Conservation (phyloP, 2,329 filamentous ascomycete genomes). For the Colletotrichum sansevieriae region DNA sequence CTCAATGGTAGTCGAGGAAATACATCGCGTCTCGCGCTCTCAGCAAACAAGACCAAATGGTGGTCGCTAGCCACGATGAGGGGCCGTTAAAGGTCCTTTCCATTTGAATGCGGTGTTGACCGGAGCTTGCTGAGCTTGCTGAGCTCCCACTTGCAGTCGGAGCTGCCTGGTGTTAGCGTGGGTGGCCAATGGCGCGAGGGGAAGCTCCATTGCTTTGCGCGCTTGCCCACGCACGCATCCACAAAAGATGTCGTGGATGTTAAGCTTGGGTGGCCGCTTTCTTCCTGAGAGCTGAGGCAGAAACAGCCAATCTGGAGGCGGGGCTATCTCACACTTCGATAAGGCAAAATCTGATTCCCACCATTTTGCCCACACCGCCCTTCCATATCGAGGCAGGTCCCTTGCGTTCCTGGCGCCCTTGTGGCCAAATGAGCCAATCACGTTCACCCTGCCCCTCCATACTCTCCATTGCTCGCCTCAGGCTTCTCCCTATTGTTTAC, state of each 20-base stretch:
- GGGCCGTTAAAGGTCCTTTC: background rate
- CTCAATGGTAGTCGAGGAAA: conserved; percentile 1
- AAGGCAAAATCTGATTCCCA: conserved; percentile 25
- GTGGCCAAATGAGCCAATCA: conserved; percentile 17
- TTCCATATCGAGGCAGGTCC: conserved; percentile 40
- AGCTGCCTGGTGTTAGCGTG: too few species aligned
- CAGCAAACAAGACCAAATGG: conserved; percentile 7
- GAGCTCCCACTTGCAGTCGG: too few species aligned
- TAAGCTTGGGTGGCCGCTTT: too few species aligned
- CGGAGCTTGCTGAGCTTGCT: too few species aligned
- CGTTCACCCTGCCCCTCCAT: conserved; percentile 12
- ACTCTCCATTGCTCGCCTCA: background rate
- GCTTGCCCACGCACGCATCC: too few species aligned
- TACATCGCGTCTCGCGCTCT: conserved; percentile 8
- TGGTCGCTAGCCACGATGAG: background rate
- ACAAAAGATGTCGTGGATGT: too few species aligned
- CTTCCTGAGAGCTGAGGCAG: conserved; percentile 15
- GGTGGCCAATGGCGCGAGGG: too few species aligned
- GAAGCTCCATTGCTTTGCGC: too few species aligned
- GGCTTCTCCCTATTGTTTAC: conserved; percentile 19
- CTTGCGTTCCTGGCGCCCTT: conserved; percentile 37
- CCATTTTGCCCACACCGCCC: conserved; percentile 30
- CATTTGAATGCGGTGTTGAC: too few species aligned
- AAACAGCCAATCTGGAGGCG: background rate
- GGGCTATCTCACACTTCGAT: conserved; percentile 7